Evolutionary conservation across 2,329 filamentous ascomycete species (phyloP).

Genomic region (Fusarium pininemorale): DNA sequence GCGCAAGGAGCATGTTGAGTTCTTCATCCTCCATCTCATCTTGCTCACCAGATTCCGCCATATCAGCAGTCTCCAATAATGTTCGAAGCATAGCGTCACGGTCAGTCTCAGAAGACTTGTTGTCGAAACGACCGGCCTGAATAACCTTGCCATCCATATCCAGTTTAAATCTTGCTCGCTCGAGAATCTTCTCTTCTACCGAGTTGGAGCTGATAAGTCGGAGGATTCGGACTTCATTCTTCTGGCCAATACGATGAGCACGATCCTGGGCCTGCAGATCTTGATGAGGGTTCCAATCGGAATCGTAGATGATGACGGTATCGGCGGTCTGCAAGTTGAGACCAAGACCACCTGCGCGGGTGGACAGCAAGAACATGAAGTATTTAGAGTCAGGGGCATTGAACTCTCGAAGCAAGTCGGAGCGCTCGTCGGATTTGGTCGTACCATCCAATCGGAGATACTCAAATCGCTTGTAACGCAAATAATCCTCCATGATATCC

Average conservation of each 20-base stretch:
- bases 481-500: constrained; percentile 99
- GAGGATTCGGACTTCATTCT: constrained; percentile 98
- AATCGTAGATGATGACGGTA: constrained; percentile 99
- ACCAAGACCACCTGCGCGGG: constrained; percentile 96
- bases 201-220: constrained; percentile 96
- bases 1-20: constrained; percentile 91
- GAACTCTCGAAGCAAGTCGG: constrained; percentile 86
- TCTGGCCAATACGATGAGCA: constrained; percentile 99
- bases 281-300: constrained; percentile 99
- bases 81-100: constrained; percentile 96
- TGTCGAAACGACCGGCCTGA: constrained; percentile 98
- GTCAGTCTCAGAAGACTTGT: constrained; percentile 98
- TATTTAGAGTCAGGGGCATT: constrained; percentile 91
- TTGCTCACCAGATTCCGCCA: constrained; percentile 75
- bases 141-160: constrained; percentile 99
- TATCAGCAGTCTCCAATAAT: constrained; percentile 84
- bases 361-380: constrained; percentile 98
- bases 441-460: constrained; percentile 96
- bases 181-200: constrained; percentile 97
- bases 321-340: constrained; percentile 97
- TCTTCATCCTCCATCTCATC: constrained; percentile 99
- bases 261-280: constrained; percentile 99
- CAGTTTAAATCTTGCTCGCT: constrained; percentile 95
- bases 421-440: constrained; percentile 97
- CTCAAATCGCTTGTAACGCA: constrained; percentile 82